phyloP scores from a whole-genome alignment of 2,329 filamentous ascomycete species.

The Truncatella angustata region DNA sequence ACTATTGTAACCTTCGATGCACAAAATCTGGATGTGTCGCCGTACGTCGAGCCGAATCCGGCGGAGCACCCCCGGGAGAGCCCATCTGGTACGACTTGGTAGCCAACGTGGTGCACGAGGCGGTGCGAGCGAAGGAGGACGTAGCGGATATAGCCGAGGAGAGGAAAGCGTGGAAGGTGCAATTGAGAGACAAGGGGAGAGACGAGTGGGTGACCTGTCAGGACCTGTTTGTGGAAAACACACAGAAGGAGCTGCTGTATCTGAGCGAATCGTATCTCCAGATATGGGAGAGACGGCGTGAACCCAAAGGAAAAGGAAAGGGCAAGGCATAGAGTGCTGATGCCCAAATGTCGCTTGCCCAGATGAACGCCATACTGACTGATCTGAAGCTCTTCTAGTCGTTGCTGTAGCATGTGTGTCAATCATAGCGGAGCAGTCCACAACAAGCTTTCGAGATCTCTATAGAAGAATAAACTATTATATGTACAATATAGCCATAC shows the following conservation, averaged over 20 bases:
- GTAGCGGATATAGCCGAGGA: slow-evolving; percentile 89
- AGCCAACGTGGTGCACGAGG: slow-evolving; percentile 90
- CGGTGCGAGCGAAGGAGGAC: slow-evolving; percentile 72
- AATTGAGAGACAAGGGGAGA: slow-evolving; percentile 76
- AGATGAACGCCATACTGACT: no score
- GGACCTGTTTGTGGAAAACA: slow-evolving; percentile 88
- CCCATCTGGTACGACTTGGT: slow-evolving; percentile 95
- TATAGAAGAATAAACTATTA: no score
- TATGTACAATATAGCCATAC: no score
- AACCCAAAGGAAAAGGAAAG: slow-evolving; percentile 40
- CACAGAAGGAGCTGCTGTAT: slow-evolving; percentile 85
- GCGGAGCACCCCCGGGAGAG: slow-evolving; percentile 68
- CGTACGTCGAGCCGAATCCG: slow-evolving; percentile 88
- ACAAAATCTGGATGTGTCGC: slow-evolving; percentile 78
- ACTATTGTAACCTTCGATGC: slow-evolving; percentile 97
- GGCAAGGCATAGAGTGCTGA: slow-evolving; percentile 3
- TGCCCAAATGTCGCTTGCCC: no score
- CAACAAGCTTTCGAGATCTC: no score
- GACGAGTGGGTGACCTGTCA: slow-evolving; percentile 92
- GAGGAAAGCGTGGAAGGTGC: slow-evolving; percentile 88
- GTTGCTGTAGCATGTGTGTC: no score
- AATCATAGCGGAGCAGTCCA: no score
- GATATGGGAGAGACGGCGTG: slow-evolving; percentile 86
- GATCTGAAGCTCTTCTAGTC: no score
- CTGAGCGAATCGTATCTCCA: slow-evolving; percentile 94